phyloP scores from a whole-genome alignment of 257 asterid genomes.

The Nemophila menziesii region DNA sequence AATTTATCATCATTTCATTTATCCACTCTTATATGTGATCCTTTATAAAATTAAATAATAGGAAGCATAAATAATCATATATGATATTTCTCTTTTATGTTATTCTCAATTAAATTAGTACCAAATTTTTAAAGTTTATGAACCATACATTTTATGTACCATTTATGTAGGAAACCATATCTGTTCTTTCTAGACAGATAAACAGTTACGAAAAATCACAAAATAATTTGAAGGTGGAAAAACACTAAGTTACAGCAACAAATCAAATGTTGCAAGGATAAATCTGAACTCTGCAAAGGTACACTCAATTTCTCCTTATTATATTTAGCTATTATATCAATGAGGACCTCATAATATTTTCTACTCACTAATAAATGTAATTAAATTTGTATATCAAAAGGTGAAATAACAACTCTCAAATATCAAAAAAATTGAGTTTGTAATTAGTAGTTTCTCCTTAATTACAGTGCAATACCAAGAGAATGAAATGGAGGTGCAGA shows the following conservation, averaged over 20 bases:
- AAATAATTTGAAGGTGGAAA: background rate
- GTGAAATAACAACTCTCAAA: background rate
- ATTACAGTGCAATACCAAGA: conserved; percentile 10
- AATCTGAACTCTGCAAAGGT: conserved; percentile 5
- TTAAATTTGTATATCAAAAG: background rate
- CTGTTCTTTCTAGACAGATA: conserved; percentile 1
- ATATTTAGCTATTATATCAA: background rate
- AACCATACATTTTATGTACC: background rate
- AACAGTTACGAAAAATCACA: background rate
- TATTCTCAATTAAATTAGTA: background rate
- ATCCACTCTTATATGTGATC: too few species aligned
- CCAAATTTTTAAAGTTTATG: background rate
- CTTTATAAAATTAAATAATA: too few species aligned
- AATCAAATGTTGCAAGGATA: background rate
- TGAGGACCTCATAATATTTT: background rate
- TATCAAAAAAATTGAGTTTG: background rate
- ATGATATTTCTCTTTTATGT: too few species aligned
- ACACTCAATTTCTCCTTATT: background rate
- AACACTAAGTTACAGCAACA: conserved; percentile 7
- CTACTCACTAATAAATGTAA: too few species aligned
- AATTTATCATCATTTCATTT: too few species aligned
- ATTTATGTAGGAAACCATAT: conserved; percentile 10
- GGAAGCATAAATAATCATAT: too few species aligned
- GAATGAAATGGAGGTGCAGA: conserved; percentile 6
- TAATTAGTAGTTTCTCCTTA: background rate